A percentile compares a stretch with the other conserved stretches of the same genome.
Conservation (phyloP, 2,329 filamentous ascomycete genomes). For the Clarireedia monteithiana region DNA sequence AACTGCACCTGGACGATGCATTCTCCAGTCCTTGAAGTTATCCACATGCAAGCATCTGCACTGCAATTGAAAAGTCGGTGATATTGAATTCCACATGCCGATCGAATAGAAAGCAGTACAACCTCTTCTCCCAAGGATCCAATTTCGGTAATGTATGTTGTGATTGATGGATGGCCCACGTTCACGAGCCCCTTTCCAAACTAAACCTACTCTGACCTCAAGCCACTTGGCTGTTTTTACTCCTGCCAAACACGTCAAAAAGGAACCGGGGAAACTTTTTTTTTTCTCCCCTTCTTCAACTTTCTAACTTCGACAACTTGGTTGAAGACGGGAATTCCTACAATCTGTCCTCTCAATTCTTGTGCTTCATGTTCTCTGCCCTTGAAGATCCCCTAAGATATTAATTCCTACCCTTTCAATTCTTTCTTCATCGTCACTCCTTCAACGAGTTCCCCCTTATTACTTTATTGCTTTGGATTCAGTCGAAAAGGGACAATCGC, state of each 20-base stretch:
- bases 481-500: background rate
- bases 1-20: no score
- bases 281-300: background rate
- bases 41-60: no score
- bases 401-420: background rate
- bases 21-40: no score
- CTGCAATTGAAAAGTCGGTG: background rate
- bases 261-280: background rate
- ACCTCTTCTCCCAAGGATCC: background rate
- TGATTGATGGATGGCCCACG: background rate
- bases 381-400: background rate
- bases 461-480: background rate
- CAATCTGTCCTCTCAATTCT: background rate
- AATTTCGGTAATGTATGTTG: conserved; percentile 6
- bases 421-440: conserved; percentile 1
- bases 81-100: background rate
- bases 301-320: background rate
- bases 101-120: background rate
- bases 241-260: conserved; percentile 3
- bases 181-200: background rate
- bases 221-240: background rate
- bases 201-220: background rate
- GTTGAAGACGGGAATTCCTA: background rate
- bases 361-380: background rate
- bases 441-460: background rate